Evolutionary conservation across 2,329 filamentous ascomycete species (phyloP).

Genomic region (Bisporella sp.): DNA sequence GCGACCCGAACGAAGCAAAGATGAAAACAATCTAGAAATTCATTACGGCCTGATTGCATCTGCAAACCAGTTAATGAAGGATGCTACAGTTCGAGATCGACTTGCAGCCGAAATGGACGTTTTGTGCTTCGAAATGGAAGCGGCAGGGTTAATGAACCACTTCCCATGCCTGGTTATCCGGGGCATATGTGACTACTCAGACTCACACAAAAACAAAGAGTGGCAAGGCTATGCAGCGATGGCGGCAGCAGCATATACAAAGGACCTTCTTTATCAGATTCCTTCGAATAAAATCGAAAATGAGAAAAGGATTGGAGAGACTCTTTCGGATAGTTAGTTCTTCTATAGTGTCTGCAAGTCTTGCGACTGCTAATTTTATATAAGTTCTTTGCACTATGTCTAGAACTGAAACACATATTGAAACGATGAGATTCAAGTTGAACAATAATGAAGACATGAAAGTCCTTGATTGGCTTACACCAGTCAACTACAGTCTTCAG

Average conservation of each 20-base stretch:
- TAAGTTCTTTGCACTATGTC: too few species aligned
- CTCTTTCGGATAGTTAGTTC: too few species aligned
- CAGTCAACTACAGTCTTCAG: slow-evolving; percentile 14
- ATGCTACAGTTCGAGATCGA: slow-evolving; percentile 9
- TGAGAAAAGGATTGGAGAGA: too few species aligned
- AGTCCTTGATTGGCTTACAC: too few species aligned
- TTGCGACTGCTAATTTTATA: too few species aligned
- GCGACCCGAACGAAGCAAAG: slow-evolving; percentile 7
- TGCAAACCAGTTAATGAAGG: slow-evolving; percentile 19
- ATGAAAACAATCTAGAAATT: slow-evolving; percentile 15
- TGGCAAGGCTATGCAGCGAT: slow-evolving; percentile 8
- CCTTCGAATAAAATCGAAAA: too few species aligned
- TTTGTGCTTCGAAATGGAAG: slow-evolving; percentile 30
- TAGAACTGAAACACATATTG: too few species aligned
- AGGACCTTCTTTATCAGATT: not conserved
- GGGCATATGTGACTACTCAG: not conserved
- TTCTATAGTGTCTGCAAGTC: too few species aligned
- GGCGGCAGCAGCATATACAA: slow-evolving; percentile 16
- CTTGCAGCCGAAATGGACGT: slow-evolving; percentile 13
- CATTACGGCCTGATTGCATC: slow-evolving; percentile 32
- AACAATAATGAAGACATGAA: too few species aligned
- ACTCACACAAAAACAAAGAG: too few species aligned
- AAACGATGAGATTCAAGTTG: too few species aligned
- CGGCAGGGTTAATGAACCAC: slow-evolving; percentile 4
- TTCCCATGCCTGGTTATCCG: not conserved